phyloP scores from a whole-genome alignment of 352 stramenopile genomes.

The Globisporangium sylvaticum region DNA sequence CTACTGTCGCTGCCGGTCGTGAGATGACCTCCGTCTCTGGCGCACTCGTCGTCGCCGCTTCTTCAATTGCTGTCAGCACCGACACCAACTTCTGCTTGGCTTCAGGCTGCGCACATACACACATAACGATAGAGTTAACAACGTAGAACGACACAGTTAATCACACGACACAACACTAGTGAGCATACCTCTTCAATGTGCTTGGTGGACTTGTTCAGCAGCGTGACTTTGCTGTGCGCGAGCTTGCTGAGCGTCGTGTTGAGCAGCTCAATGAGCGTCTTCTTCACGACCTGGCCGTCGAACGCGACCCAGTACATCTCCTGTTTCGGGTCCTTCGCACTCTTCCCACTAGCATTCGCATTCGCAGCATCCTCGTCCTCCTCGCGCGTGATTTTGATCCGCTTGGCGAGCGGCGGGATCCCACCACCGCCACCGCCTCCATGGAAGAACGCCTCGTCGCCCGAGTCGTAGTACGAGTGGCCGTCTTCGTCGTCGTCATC shows the following conservation, averaged over 20 bases:
- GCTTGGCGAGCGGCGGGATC: slow-evolving; percentile 38
- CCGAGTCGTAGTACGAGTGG: slow-evolving; percentile 53
- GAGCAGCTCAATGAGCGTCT: slow-evolving; percentile 53
- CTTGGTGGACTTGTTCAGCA: slow-evolving; percentile 27
- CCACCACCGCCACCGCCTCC: background rate
- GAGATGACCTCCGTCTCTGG: background rate
- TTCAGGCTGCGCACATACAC: slow-evolving; percentile 3
- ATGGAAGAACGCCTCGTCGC: slow-evolving; percentile 40
- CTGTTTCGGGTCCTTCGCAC: slow-evolving; percentile 15
- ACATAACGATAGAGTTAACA: background rate
- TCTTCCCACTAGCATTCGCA: background rate
- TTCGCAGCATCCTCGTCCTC: slow-evolving; percentile 11
- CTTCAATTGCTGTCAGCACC: slow-evolving; percentile 9
- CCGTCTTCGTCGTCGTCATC: slow-evolving; percentile 37
- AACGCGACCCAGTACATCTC: slow-evolving; percentile 73
- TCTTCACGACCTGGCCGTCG: slow-evolving; percentile 54
- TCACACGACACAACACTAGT: background rate
- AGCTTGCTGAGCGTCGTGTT: slow-evolving; percentile 40
- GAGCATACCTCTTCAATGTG: slow-evolving; percentile 17
- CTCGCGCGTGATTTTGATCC: slow-evolving; percentile 40
- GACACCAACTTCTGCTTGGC: slow-evolving; percentile 15
- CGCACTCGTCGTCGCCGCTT: background rate
- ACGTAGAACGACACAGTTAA: background rate
- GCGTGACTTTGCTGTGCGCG: slow-evolving; percentile 24
- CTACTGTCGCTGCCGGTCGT: background rate